Conservation (phyloP, 441 rosid species). For the Corymbia calophylla region DNA sequence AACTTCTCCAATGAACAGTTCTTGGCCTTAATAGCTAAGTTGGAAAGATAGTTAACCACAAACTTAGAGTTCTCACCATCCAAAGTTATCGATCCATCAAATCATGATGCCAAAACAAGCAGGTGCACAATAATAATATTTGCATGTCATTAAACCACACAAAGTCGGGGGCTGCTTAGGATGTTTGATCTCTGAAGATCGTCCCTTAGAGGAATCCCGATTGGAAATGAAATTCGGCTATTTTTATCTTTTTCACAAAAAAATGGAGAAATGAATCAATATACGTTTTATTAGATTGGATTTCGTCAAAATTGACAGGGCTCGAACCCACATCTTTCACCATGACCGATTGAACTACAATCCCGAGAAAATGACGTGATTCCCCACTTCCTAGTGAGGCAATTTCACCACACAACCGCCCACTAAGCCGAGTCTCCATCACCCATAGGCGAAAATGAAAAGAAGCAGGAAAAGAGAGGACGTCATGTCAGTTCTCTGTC, state of each 20-base stretch:
- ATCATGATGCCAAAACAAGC: background rate
- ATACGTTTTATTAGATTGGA: background rate
- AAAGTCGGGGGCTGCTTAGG: background rate
- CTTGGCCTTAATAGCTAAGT: background rate
- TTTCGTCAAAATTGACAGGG: background rate
- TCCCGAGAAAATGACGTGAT: background rate
- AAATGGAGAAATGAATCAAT: background rate
- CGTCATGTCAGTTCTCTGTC: accelerated
- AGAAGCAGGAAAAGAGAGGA: background rate
- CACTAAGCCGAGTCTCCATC: background rate
- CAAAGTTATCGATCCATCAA: background rate
- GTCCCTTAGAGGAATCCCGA: background rate
- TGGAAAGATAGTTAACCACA: background rate
- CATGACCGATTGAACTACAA: background rate
- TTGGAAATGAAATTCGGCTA: background rate
- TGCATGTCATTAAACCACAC: background rate
- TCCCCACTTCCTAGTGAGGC: background rate
- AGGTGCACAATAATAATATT: background rate
- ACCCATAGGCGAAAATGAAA: background rate
- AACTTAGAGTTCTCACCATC: background rate
- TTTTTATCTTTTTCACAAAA: no score
- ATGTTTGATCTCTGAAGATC: background rate
- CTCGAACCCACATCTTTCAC: background rate
- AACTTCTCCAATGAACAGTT: background rate
- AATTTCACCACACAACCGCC: background rate